Evolutionary conservation across 2,329 filamentous ascomycete species (phyloP).

Genomic region (Calonectria montana): DNA sequence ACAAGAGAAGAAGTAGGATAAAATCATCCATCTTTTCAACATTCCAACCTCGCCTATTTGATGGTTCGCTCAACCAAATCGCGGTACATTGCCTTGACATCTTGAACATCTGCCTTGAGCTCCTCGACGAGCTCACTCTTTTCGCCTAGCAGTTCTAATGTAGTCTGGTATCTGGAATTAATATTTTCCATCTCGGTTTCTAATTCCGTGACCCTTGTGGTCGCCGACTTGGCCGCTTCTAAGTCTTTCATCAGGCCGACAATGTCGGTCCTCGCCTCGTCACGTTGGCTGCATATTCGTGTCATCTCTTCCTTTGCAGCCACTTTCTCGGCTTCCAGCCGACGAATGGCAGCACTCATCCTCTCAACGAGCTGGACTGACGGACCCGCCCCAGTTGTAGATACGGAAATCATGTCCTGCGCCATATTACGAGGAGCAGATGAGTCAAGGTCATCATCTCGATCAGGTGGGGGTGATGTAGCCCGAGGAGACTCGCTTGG

Average conservation of each 20-base stretch:
- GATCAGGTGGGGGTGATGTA: conserved; percentile 55
- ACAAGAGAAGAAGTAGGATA: conserved; percentile 13
- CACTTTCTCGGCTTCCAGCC: conserved; percentile 92
- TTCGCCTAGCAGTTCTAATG: conserved; percentile 93
- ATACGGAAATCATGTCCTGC: conserved; percentile 88
- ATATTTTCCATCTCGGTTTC: conserved; percentile 76
- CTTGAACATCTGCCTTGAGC: conserved; percentile 85
- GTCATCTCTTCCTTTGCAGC: conserved; percentile 87
- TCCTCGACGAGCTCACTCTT: conserved; percentile 97
- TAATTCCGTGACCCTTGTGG: conserved; percentile 70
- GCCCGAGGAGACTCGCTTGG: conserved; percentile 49
- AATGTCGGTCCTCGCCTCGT: conserved; percentile 93
- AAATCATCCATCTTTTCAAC: conserved; percentile 18
- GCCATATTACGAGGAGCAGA: conserved; percentile 76
- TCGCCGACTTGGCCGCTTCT: conserved; percentile 74
- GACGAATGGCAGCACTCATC: conserved; percentile 92
- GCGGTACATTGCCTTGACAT: conserved; percentile 96
- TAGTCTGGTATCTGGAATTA: conserved; percentile 86
- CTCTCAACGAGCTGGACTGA: conserved; percentile 95
- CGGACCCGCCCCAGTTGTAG: conserved; percentile 89
- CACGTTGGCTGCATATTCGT: conserved; percentile 84
- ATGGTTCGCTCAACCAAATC: conserved; percentile 90
- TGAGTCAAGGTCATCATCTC: conserved; percentile 63
- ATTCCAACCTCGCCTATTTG: conserved; percentile 58
- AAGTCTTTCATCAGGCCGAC: conserved; percentile 88